phyloP scores from a whole-genome alignment of 2,329 filamentous ascomycete genomes.

The Diaporthe ilicicola region DNA sequence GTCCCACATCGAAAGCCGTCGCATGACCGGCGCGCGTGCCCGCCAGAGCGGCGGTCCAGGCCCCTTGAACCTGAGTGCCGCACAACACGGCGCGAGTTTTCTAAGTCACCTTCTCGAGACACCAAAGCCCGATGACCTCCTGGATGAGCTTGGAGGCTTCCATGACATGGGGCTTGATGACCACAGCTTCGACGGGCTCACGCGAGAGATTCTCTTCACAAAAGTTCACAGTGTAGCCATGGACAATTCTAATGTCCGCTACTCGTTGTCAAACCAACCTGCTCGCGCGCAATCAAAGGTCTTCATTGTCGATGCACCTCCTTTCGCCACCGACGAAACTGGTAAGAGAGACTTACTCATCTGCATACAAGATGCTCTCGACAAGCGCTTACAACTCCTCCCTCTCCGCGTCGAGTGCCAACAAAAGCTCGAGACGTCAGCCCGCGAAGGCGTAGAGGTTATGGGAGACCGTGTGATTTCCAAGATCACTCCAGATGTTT shows the following conservation, averaged over 20 bases:
- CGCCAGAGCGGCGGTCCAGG: slow-evolving; percentile 63
- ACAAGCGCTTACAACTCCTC: slow-evolving; percentile 73
- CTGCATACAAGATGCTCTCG: slow-evolving; percentile 74
- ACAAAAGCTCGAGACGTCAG: slow-evolving; percentile 41
- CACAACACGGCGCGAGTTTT: slow-evolving; percentile 58
- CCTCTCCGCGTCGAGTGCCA: slow-evolving; percentile 65
- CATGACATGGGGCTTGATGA: slow-evolving; percentile 78
- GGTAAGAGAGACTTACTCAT: slow-evolving; percentile 67
- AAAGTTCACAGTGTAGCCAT: slow-evolving; percentile 75
- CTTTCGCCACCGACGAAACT: slow-evolving; percentile 61
- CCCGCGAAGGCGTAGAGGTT: slow-evolving; percentile 37
- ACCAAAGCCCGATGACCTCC: slow-evolving; percentile 64
- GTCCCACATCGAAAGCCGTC: slow-evolving; percentile 56
- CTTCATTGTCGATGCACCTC: slow-evolving; percentile 71
- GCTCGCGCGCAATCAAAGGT: slow-evolving; percentile 67
- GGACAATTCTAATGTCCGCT: slow-evolving; percentile 68
- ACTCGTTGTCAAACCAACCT: slow-evolving; percentile 63
- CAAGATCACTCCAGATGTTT: slow-evolving; percentile 57
- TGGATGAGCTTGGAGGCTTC: slow-evolving; percentile 77
- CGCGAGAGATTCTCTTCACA: slow-evolving; percentile 75
- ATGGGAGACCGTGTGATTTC: slow-evolving; percentile 39
- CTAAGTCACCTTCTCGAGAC: slow-evolving; percentile 64
- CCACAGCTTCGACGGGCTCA: slow-evolving; percentile 74
- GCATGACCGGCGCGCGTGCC: slow-evolving; percentile 73
- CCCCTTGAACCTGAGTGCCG: slow-evolving; percentile 4